Evolutionary conservation across 192 early-diverging fungal species (phyloP).

Genomic region (Entomortierella beljakovae): DNA sequence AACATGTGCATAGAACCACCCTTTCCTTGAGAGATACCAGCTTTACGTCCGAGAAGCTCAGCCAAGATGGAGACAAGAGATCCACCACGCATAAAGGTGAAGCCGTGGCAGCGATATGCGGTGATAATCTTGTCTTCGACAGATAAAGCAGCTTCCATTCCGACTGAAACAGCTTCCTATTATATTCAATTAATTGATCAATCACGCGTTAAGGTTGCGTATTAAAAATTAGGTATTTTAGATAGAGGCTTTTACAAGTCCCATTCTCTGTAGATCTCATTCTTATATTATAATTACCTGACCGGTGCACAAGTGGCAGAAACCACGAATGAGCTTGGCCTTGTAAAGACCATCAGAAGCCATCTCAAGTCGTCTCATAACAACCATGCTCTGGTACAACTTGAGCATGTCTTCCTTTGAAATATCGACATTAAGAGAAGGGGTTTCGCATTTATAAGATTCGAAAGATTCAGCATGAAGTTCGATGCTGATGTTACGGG

Average conservation of each 20-base stretch:
- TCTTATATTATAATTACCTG: constrained; percentile 76
- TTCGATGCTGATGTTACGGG: constrained; percentile 68
- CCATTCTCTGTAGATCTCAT: not conserved
- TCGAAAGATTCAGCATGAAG: constrained; percentile 82
- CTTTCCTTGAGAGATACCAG: constrained; percentile 93
- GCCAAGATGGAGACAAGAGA: constrained; percentile 73
- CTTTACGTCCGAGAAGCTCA: constrained; percentile 86
- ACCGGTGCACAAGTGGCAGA: constrained; percentile 98
- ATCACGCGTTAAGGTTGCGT: too few relatives aligned
- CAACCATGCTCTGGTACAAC: constrained; percentile 91
- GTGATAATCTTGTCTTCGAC: constrained; percentile 95
- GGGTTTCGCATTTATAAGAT: constrained; percentile 84
- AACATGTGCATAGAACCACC: constrained; percentile 99
- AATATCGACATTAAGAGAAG: constrained; percentile 70
- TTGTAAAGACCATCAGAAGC: constrained; percentile 96
- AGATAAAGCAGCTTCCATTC: constrained; percentile 93
- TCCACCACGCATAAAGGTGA: constrained; percentile 89
- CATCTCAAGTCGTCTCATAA: constrained; percentile 93
- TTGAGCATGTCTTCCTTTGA: constrained; percentile 79
- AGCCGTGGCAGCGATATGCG: constrained; percentile 98
- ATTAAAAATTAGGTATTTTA: too few relatives aligned
- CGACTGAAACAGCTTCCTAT: constrained; percentile 91
- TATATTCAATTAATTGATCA: too few relatives aligned
- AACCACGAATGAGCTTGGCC: constrained; percentile 95
- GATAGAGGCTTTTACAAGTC: too few relatives aligned